Evolutionary conservation across 2,329 filamentous ascomycete species (phyloP).

Genomic region (Colletotrichum limetticola): DNA sequence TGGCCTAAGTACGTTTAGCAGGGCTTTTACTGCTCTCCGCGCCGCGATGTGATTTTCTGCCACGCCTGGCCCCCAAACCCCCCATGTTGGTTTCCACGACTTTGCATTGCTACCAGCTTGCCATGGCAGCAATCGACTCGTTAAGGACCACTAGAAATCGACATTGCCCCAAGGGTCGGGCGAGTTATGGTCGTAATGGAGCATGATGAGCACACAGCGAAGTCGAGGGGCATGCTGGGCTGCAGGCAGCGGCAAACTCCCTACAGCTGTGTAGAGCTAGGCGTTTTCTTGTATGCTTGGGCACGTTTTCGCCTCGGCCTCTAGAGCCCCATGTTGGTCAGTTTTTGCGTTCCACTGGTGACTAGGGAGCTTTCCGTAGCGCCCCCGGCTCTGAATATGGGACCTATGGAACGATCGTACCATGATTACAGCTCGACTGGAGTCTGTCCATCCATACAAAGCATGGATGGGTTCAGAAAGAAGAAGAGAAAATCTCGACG

Average conservation of each 20-base stretch:
- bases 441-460: background rate
- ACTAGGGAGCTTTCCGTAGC: background rate
- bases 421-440: constrained; percentile 16
- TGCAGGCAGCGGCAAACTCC: constrained; percentile 3
- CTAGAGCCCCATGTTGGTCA: background rate
- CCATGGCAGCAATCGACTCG: constrained; percentile 6
- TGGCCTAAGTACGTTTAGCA: background rate
- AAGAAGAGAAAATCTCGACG: background rate
- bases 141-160: background rate
- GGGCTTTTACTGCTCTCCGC: background rate
- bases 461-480: background rate
- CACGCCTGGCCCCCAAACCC: background rate
- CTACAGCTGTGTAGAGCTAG: background rate
- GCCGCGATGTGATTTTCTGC: background rate
- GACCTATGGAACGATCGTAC: constrained; percentile 27
- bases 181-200: background rate
- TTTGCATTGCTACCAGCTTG: background rate
- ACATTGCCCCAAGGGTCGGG: constrained; percentile 14
- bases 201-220: background rate
- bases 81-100: constrained; percentile 1
- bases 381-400: constrained; percentile 11
- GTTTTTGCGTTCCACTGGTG: constrained; percentile 1
- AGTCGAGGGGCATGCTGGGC: background rate
- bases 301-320: background rate
- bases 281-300: background rate